These are phyloP conservation scores for Metarhizium brunneum DNA, from an alignment of 2,329 filamentous ascomycete genomes.

Conservation along the genomic window DNA sequence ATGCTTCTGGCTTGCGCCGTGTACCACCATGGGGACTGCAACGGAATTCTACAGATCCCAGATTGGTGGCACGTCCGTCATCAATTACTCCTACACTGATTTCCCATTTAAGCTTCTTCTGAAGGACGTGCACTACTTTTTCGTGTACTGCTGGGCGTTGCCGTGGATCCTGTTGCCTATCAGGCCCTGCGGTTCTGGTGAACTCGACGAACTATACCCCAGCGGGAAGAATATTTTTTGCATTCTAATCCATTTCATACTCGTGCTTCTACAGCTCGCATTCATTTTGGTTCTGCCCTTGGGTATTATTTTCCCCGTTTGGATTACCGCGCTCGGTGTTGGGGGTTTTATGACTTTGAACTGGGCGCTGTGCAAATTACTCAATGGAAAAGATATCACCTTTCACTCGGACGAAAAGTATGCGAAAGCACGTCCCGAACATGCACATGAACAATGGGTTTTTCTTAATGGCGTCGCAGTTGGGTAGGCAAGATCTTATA, in stretches of 20 bases:
- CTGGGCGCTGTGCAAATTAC: conserved; percentile 35
- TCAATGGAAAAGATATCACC: conserved; percentile 41
- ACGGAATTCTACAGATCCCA: conserved; percentile 51
- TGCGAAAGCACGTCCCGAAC: conserved; percentile 36
- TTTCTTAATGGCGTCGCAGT: conserved; percentile 66
- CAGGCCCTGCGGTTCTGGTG: conserved; percentile 37
- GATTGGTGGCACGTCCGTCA: conserved; percentile 45
- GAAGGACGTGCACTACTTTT: conserved; percentile 47
- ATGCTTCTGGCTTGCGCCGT: neutral
- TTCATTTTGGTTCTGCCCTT: conserved; percentile 53
- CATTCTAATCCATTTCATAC: conserved; percentile 46
- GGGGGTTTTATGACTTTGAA: conserved; percentile 40
- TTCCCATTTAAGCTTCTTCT: conserved; percentile 39
- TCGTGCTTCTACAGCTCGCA: conserved; percentile 47
- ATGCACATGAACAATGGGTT: conserved; percentile 64
- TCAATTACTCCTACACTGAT: conserved; percentile 53
- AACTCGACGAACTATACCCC: conserved; percentile 55
- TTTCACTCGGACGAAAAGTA: conserved; percentile 46
- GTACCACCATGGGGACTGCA: conserved; percentile 2
- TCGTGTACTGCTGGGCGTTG: conserved; percentile 44
- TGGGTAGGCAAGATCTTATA: conserved; percentile 34
- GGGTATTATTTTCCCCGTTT: conserved; percentile 37
- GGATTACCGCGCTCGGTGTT: conserved; percentile 31
- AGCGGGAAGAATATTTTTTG: conserved; percentile 47
- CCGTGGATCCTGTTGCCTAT: conserved; percentile 54